These are phyloP conservation scores for Pulveroboletus sp. DNA, from an alignment of 768 basidiomycete species.

Conservation along the genomic window DNA sequence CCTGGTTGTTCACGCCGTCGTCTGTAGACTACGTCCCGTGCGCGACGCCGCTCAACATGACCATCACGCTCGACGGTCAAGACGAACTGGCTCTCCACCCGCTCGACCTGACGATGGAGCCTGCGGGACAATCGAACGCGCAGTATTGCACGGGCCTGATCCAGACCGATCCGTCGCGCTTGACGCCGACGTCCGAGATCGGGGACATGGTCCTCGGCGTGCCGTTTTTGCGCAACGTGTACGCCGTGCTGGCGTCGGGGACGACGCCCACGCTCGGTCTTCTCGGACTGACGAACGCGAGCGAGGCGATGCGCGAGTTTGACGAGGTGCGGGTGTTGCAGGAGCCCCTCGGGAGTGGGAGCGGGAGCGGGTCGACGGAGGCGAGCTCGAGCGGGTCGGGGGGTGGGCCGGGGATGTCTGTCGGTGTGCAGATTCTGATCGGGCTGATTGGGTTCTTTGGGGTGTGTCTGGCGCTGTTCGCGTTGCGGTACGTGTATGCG, in stretches of 20 bases:
- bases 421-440: constrained; percentile 63
- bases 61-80: constrained; percentile 59
- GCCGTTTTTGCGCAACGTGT: constrained; percentile 71
- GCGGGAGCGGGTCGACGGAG: constrained; percentile 28
- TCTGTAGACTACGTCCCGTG: constrained; percentile 71
- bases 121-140: constrained; percentile 39
- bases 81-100: constrained; percentile 63
- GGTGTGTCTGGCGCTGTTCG: constrained; percentile 52
- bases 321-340: constrained; percentile 63
- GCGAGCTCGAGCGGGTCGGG: constrained; percentile 5
- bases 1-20: constrained; percentile 4
- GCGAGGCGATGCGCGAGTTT: constrained; percentile 63
- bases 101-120: constrained; percentile 61
- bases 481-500: constrained; percentile 46
- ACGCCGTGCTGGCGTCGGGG: constrained; percentile 61
- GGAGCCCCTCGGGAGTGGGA: constrained; percentile 44
- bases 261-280: constrained; percentile 53
- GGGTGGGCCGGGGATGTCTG: constrained; percentile 40
- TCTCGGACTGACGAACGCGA: constrained; percentile 57
- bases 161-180: constrained; percentile 47
- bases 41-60: constrained; percentile 64
- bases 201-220: constrained; percentile 78
- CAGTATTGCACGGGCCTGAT: constrained; percentile 62
- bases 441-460: constrained; percentile 56
- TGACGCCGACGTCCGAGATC: constrained; percentile 36